A percentile compares a stretch with the other conserved stretches of the same genome.
Conservation (phyloP, 2,329 filamentous ascomycete genomes). For the Nemania sp. region DNA sequence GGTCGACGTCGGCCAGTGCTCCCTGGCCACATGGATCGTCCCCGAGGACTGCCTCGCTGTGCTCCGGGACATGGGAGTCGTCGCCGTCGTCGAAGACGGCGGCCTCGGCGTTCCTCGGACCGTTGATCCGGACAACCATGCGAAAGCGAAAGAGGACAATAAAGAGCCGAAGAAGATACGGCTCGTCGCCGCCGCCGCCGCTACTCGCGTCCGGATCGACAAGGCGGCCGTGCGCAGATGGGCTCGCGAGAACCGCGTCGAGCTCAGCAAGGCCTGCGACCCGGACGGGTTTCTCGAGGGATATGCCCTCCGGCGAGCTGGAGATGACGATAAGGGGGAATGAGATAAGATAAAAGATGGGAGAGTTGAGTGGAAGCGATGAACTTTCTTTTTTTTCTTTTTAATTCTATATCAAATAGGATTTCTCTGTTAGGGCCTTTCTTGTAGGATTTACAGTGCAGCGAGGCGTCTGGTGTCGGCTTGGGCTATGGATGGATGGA, state of each 20-base stretch:
- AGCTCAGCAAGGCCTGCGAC: conserved; percentile 69
- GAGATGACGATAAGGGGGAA: conserved; percentile 35
- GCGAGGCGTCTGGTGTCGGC: neutral
- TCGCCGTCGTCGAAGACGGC: conserved; percentile 57
- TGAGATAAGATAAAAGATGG: neutral
- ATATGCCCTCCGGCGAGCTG: conserved; percentile 57
- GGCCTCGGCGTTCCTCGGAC: conserved; percentile 20
- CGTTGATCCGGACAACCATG: conserved; percentile 19
- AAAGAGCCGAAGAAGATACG: conserved; percentile 5
- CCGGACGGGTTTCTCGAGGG: conserved; percentile 74
- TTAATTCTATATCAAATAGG: too few relatives aligned
- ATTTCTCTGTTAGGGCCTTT: neutral
- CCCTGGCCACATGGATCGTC: conserved; percentile 79
- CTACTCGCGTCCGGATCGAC: conserved; percentile 55
- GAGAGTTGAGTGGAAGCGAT: too few relatives aligned
- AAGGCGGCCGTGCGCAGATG: conserved; percentile 67
- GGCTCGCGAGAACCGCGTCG: conserved; percentile 65
- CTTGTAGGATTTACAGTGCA: neutral
- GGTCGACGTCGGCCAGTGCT: conserved; percentile 71
- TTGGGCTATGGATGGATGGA: too few relatives aligned
- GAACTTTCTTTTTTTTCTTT: too few relatives aligned
- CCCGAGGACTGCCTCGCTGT: conserved; percentile 81
- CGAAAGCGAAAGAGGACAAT: conserved; percentile 35
- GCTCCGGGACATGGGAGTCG: conserved; percentile 78
- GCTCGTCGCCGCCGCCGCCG: too few relatives aligned